A percentile compares a stretch with the other conserved stretches of the same genome.
Evolutionary conservation across 1,139 yeast species (phyloP).

Genomic region (Nakaseomyces sp.): DNA sequence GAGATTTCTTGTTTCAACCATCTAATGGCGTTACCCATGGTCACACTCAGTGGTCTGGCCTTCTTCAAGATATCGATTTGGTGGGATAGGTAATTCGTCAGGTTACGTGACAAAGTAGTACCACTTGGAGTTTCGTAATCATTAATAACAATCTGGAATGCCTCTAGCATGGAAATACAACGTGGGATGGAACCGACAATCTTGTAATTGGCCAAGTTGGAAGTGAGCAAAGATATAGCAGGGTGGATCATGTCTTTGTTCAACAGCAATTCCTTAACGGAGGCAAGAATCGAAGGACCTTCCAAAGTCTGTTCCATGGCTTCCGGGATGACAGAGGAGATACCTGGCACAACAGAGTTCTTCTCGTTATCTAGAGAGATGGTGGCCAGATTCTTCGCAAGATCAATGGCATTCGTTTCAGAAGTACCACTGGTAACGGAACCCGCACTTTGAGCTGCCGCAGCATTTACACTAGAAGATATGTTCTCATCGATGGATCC

Average conservation of each 20-base stretch:
- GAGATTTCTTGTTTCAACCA: conserved; percentile 95
- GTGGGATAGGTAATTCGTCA: conserved; percentile 82
- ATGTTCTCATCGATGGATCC: conserved; percentile 16
- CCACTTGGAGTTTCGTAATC: conserved; percentile 83
- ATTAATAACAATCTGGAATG: conserved; percentile 68
- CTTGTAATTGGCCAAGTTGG: conserved; percentile 73
- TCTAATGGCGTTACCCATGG: conserved; percentile 97
- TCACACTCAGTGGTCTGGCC: conserved; percentile 82
- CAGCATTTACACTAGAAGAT: conserved; percentile 18
- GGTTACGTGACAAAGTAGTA: conserved; percentile 76
- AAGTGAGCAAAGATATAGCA: conserved; percentile 65
- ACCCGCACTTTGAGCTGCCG: conserved; percentile 8
- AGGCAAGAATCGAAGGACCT: conserved; percentile 23
- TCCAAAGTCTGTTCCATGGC: conserved; percentile 23
- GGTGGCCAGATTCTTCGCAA: conserved; percentile 25
- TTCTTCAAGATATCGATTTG: conserved; percentile 90
- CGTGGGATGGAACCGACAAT: conserved; percentile 87
- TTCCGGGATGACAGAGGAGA: conserved; percentile 27
- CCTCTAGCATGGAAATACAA: conserved; percentile 75
- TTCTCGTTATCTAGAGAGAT: conserved; percentile 24
- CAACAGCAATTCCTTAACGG: conserved; percentile 28
- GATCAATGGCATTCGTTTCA: conserved; percentile 14
- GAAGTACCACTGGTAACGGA: conserved; percentile 10
- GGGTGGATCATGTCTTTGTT: conserved; percentile 68
- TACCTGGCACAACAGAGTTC: conserved; percentile 27